A percentile compares a stretch with the other conserved stretches of the same genome.
These are phyloP conservation scores for Carex scoparia DNA, from an alignment of 176 grass and related monocot genomes.

Conservation along the genomic window DNA sequence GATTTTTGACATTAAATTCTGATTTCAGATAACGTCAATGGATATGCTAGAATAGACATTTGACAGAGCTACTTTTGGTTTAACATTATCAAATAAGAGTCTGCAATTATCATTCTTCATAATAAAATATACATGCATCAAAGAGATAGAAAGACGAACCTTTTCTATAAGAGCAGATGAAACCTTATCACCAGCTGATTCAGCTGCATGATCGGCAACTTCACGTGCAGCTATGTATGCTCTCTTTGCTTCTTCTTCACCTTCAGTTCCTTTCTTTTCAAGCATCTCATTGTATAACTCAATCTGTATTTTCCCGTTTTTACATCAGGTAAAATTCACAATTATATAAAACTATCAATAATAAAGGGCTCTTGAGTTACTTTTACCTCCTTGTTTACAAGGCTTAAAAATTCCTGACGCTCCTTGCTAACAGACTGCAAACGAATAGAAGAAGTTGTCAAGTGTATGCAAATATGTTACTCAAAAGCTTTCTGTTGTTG, in stretches of 20 bases:
- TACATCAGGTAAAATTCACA: not conserved
- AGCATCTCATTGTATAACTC: slow-evolving; percentile 78
- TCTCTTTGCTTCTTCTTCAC: slow-evolving; percentile 82
- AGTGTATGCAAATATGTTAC: not conserved
- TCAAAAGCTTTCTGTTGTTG: not conserved
- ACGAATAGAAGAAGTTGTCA: slow-evolving; percentile 20
- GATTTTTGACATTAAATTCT: not conserved
- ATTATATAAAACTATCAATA: slow-evolving; percentile 26
- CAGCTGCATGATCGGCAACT: slow-evolving; percentile 65
- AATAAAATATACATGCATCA: not conserved
- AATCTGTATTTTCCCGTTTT: slow-evolving; percentile 50
- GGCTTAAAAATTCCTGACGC: slow-evolving; percentile 79
- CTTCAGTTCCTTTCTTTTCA: slow-evolving; percentile 85
- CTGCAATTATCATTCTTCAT: not conserved
- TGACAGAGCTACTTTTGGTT: not conserved
- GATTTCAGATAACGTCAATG: not conserved
- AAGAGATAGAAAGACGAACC: slow-evolving; percentile 34
- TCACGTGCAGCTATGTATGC: slow-evolving; percentile 81
- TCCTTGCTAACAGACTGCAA: slow-evolving; percentile 89
- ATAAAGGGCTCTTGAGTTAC: not conserved
- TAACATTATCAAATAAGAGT: not conserved
- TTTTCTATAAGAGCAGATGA: slow-evolving; percentile 91
- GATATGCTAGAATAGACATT: not conserved
- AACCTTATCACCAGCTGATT: slow-evolving; percentile 53
- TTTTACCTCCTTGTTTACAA: slow-evolving; percentile 96